phyloP scores from a whole-genome alignment of 768 basidiomycete genomes.

The Trametes cingulata region DNA sequence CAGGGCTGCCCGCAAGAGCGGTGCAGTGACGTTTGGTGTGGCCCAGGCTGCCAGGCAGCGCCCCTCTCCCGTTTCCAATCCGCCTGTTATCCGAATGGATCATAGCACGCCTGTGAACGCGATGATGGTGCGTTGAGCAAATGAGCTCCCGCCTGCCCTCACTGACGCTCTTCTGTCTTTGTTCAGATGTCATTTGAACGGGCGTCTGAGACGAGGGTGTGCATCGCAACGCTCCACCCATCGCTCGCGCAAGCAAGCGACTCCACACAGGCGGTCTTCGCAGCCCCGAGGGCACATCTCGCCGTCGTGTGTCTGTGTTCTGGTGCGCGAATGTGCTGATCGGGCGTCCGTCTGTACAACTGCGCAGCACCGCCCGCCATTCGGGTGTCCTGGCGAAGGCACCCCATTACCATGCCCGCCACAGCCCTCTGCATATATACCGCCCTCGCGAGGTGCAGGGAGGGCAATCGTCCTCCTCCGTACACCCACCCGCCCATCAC shows the following conservation, averaged over 20 bases:
- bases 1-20: neutral
- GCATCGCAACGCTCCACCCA: constrained; percentile 12
- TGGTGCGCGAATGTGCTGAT: constrained; percentile 1
- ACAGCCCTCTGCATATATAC: neutral
- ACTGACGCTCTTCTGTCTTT: neutral
- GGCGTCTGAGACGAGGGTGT: neutral
- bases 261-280: constrained; percentile 1
- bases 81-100: neutral
- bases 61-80: neutral
- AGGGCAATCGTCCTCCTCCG: neutral
- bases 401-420: constrained; percentile 4
- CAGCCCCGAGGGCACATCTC: neutral
- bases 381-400: neutral
- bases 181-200: neutral
- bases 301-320: neutral
- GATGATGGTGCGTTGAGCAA: constrained; percentile 6
- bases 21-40: constrained; percentile 12
- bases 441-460: neutral
- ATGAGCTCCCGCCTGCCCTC: too few relatives aligned
- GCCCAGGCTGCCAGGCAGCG: neutral
- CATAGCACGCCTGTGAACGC: constrained; percentile 2
- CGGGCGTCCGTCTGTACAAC: constrained; percentile 1
- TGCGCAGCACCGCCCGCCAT: neutral
- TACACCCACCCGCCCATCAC: neutral
- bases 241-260: constrained; percentile 2